Percentiles rank a stretch among this genome's conserved stretches.
phyloP scores from a whole-genome alignment of 805 yeast genomes.

The Zygotorulaspora chibaensis region DNA sequence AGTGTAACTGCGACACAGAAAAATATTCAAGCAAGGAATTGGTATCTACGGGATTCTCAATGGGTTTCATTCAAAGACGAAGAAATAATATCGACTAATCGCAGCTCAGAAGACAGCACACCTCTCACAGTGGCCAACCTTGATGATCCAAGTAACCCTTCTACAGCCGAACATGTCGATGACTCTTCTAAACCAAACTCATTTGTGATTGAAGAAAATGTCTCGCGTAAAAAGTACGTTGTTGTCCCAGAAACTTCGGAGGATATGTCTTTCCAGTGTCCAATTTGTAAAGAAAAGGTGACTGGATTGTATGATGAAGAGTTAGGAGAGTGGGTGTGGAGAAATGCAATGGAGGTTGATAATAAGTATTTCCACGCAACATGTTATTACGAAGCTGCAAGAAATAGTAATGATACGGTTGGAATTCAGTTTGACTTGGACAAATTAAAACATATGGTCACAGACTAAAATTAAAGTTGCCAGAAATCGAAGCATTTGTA shows the following conservation, averaged over 20 bases:
- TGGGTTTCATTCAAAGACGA: conserved; percentile 74
- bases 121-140: conserved; percentile 17
- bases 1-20: conserved; percentile 21
- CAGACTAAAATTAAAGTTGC: conserved; percentile 5
- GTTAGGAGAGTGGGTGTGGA: conserved; percentile 80
- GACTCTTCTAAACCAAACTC: conserved; percentile 3
- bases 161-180: not conserved
- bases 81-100: conserved; percentile 45
- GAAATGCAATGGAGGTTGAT: conserved; percentile 51
- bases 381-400: conserved; percentile 59
- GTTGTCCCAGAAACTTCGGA: conserved; percentile 61
- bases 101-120: conserved; percentile 11
- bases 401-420: conserved; percentile 16
- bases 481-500: too few relatives aligned
- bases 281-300: conserved; percentile 64
- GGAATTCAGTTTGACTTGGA: conserved; percentile 21
- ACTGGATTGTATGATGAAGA: conserved; percentile 67
- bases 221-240: conserved; percentile 47
- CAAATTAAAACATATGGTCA: conserved; percentile 21
- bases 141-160: conserved; percentile 12
- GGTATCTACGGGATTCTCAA: conserved; percentile 70
- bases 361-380: conserved; percentile 59
- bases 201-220: conserved; percentile 26
- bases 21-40: conserved; percentile 66
- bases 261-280: conserved; percentile 57